Evolutionary conservation across 352 stramenopile species (phyloP).

Genomic region (Phytophthora aleatoria): DNA sequence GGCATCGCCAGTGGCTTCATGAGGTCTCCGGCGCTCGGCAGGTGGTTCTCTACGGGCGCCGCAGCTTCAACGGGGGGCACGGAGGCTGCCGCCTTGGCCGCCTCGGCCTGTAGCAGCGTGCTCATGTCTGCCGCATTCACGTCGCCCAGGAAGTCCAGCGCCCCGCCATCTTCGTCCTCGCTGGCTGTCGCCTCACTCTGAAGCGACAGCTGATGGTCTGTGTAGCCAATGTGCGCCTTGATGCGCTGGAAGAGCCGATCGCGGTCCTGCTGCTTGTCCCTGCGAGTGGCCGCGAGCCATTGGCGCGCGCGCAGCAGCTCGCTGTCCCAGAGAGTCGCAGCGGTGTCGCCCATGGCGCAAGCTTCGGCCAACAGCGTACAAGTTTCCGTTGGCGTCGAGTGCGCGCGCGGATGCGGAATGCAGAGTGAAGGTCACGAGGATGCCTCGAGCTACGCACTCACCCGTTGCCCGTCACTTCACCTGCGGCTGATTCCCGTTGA

Average conservation of each 20-base stretch:
- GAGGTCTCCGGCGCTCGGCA: constrained; percentile 18
- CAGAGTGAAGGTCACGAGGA: constrained; percentile 24
- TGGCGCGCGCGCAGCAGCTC: constrained; percentile 48
- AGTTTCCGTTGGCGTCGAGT: constrained; percentile 4
- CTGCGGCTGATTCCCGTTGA: constrained; percentile 14
- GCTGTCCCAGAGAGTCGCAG: constrained; percentile 39
- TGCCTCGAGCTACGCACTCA: constrained; percentile 2
- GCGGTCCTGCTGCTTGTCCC: constrained; percentile 19
- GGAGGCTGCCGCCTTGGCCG: constrained; percentile 6
- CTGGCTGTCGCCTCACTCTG: constrained; percentile 28
- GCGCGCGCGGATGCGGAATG: constrained; percentile 13
- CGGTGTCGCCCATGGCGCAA: constrained; percentile 30
- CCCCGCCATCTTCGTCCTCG: constrained; percentile 38
- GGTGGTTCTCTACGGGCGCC: background rate
- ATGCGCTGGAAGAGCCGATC: constrained; percentile 36
- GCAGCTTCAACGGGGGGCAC: constrained; percentile 3
- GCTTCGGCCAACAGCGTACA: background rate
- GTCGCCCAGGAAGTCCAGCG: constrained; percentile 61
- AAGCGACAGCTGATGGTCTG: constrained; percentile 43
- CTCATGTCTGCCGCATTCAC: constrained; percentile 61
- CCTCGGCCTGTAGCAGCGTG: constrained; percentile 50
- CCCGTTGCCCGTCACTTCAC: background rate
- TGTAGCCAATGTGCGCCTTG: constrained; percentile 45
- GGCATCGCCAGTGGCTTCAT: constrained; percentile 45
- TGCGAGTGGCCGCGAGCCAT: constrained; percentile 33